A percentile compares a stretch with the other conserved stretches of the same genome.
These are phyloP conservation scores for Aspergillus oerlinghausenensis DNA, from an alignment of 2,329 filamentous ascomycete genomes.

Conservation along the genomic window DNA sequence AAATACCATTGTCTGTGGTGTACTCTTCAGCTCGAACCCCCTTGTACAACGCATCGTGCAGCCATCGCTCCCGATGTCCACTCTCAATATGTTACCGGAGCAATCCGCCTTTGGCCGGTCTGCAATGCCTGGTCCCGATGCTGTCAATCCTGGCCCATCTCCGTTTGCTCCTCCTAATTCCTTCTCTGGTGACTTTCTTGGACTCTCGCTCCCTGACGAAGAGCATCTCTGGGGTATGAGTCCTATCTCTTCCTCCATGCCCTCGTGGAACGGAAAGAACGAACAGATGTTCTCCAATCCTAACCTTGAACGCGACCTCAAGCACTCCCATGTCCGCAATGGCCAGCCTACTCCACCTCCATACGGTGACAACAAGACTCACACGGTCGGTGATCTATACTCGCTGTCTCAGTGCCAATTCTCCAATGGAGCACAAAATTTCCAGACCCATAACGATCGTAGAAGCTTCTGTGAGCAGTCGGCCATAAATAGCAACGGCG, in stretches of 20 bases:
- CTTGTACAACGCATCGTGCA: background rate
- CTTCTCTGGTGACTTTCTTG: constrained; percentile 26
- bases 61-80: constrained; percentile 11
- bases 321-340: constrained; percentile 34
- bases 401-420: constrained; percentile 6
- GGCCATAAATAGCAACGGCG: constrained; percentile 14
- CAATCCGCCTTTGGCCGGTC: constrained; percentile 13
- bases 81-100: constrained; percentile 19
- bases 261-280: constrained; percentile 22
- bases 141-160: constrained; percentile 7
- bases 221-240: constrained; percentile 30
- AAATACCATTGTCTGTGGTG: background rate
- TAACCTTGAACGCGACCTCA: constrained; percentile 27
- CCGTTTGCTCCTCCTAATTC: constrained; percentile 7
- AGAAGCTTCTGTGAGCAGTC: constrained; percentile 11
- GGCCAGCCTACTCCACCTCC: constrained; percentile 36
- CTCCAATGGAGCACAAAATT: background rate
- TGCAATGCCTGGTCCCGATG: constrained; percentile 11
- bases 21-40: background rate
- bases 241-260: constrained; percentile 23
- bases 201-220: constrained; percentile 26
- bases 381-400: background rate
- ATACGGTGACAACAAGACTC: constrained; percentile 23
- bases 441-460: background rate
- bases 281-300: constrained; percentile 24